Base-by-base conservation (phyloP, 306 rosid species). In the Boehmeria nivea region DNA sequence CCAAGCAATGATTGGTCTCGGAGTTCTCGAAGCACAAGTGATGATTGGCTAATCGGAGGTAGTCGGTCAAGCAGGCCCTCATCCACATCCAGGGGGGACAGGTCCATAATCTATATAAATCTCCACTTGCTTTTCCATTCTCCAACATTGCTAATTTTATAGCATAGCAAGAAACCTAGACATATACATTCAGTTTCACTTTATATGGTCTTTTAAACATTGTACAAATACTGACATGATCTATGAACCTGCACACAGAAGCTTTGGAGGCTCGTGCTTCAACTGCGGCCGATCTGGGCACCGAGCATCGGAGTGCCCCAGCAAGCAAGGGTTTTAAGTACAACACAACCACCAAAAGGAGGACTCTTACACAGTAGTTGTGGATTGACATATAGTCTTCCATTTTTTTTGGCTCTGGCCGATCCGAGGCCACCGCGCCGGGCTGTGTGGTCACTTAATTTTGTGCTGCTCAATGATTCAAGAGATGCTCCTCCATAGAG, bases 271-370 rank as follows among this genome's bases (percentile, higher is more conserved):
- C 17, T 61, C 99, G 43, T 93, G 99, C 69, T 93, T 93, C 67
- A 83, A 69, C 51, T 93, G 99, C 62, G 99, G 96, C 24, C 72
- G 60, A 60, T 77, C 93, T 10, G 99, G 99, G 61, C 99, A 93
- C 74, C 76, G 89, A 34, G 94, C 99, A 25, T 75, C 89, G 19
- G 96, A 87, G 36, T 93, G 96, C 81, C 99, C 99, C 21, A 69
- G 37, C 76, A 77, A 76, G 65, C 67, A 46, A 68, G 81, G 66
- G 50, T 83, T 52, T 20, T 79, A 71, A 75, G 46, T 23, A n/a
- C 38, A 51, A 15, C 38, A 27, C 36, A 17, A 12, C 25, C 51
- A 45, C 21, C 6, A 7, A 45, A 19, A 19, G 51, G 51, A 8
- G 51, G n/a, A 11, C 51, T 45, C 56, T 26, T 34, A 51, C 14